Evolutionary conservation across 108 stramenopile species (phyloP).

Genomic region (Fragilaria crotonensis): DNA sequence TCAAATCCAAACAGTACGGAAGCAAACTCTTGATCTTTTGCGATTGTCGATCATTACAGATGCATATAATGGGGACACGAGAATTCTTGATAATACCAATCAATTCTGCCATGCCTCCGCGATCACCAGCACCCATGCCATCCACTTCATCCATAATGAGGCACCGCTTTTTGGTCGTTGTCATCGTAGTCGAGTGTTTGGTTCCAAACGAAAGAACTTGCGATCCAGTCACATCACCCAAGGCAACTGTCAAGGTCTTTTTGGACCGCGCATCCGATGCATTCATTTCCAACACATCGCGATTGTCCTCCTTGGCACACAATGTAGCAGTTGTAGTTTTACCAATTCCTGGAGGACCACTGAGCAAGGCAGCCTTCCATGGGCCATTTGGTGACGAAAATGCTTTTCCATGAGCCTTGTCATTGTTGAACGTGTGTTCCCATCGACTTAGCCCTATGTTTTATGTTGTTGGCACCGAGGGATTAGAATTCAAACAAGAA

Average conservation of each 20-base stretch:
- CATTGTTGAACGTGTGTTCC: constrained; percentile 68
- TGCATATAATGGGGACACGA: constrained; percentile 95
- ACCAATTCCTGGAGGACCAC: constrained; percentile 97
- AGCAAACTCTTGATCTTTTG: constrained; percentile 80
- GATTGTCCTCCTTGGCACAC: constrained; percentile 72
- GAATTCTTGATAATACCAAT: constrained; percentile 94
- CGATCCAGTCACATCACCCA: constrained; percentile 80
- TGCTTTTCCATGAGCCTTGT: constrained; percentile 33
- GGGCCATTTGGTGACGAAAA: constrained; percentile 45
- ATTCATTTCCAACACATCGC: constrained; percentile 93
- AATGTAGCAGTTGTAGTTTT: constrained; percentile 91
- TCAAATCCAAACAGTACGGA: constrained; percentile 92
- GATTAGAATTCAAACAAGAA: constrained; percentile 4
- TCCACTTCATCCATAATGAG: constrained; percentile 99
- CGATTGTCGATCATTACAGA: constrained; percentile 95
- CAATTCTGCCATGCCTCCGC: constrained; percentile 89
- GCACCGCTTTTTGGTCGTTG: constrained; percentile 40
- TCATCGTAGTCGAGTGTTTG: not conserved
- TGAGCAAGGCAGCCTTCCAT: constrained; percentile 86
- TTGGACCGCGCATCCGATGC: constrained; percentile 93
- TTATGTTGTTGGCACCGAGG: too few species aligned
- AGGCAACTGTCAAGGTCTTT: constrained; percentile 47
- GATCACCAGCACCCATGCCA: constrained; percentile 95
- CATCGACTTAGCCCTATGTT: constrained; percentile 72
- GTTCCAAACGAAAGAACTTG: constrained; percentile 46